A percentile compares a stretch with the other conserved stretches of the same genome.
These are phyloP conservation scores for Emmonsiellopsis sp. DNA, from an alignment of 2,329 filamentous ascomycete genomes.

Conservation along the genomic window DNA sequence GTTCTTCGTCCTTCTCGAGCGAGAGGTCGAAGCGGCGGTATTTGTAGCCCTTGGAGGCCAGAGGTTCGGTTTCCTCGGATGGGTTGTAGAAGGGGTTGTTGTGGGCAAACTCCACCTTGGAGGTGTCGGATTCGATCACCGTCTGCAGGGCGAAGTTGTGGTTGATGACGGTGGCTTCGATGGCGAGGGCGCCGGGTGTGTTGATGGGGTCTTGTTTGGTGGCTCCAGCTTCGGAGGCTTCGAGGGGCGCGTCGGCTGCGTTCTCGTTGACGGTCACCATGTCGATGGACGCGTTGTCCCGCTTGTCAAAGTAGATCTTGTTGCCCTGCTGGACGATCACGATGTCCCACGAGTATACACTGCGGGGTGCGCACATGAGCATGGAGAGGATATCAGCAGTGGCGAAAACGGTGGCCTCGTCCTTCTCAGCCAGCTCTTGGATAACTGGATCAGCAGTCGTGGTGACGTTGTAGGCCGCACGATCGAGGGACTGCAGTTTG, in stretches of 20 bases:
- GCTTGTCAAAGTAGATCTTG: conserved; percentile 99
- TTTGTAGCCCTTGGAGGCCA: conserved; percentile 95
- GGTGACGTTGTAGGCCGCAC: conserved; percentile 95
- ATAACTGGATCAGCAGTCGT: conserved; percentile 94
- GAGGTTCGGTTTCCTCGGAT: conserved; percentile 82
- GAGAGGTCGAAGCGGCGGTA: conserved; percentile 96
- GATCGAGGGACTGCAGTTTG: conserved; percentile 80
- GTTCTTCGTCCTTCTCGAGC: conserved; percentile 81
- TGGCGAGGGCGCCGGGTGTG: conserved; percentile 81
- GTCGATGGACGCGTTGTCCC: conserved; percentile 86
- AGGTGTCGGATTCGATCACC: conserved; percentile 67
- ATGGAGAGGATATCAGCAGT: conserved; percentile 96
- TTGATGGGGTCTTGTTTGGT: conserved; percentile 85
- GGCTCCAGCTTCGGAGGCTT: conserved; percentile 59
- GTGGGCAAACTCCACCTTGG: conserved; percentile 75
- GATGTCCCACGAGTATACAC: conserved; percentile 97
- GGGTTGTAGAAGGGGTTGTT: conserved; percentile 97
- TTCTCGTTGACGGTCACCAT: conserved; percentile 99
- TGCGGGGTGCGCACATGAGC: conserved; percentile 97
- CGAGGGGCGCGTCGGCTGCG: conserved; percentile 85
- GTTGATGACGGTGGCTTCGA: conserved; percentile 99
- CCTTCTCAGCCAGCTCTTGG: conserved; percentile 90
- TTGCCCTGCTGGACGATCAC: conserved; percentile 86
- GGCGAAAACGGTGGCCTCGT: conserved; percentile 93
- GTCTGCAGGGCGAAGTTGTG: conserved; percentile 98